Conservation (phyloP, 129 eudicot species). For the Artemisia tridentata region DNA sequence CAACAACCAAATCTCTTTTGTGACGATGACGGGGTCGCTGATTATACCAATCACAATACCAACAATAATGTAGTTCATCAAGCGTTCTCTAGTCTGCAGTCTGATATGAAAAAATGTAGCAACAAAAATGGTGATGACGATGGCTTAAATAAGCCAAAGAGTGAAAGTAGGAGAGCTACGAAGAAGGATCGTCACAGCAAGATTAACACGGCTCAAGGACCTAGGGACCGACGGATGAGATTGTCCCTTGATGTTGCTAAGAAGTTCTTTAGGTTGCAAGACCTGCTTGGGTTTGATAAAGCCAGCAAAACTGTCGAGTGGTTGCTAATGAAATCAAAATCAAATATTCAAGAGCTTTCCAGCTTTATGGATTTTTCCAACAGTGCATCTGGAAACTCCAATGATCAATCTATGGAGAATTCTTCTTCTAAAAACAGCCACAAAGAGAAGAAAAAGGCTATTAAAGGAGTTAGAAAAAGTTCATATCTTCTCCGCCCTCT, state of each 20-base stretch:
- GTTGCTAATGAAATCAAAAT: constrained; percentile 49
- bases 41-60: constrained; percentile 20
- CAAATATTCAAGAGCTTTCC: constrained; percentile 47
- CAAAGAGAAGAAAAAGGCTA: constrained; percentile 30
- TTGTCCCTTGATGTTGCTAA: constrained; percentile 40
- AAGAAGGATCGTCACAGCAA: constrained; percentile 74
- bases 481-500: constrained; percentile 31
- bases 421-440: constrained; percentile 16
- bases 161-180: constrained; percentile 5
- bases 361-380: constrained; percentile 18
- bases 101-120: constrained; percentile 14
- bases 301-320: constrained; percentile 75
- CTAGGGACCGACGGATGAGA: constrained; percentile 63
- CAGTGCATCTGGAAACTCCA: constrained; percentile 37
- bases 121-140: not conserved
- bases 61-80: constrained; percentile 16
- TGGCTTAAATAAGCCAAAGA: constrained; percentile 14
- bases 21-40: not conserved
- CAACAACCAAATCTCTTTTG: constrained; percentile 12
- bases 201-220: constrained; percentile 74
- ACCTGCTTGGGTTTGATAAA: constrained; percentile 63
- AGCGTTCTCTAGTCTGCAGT: not conserved
- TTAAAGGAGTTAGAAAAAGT: constrained; percentile 31
- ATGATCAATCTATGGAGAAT: constrained; percentile 4
- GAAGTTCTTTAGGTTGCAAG: constrained; percentile 67